Base-by-base conservation (phyloP, 106 monocot genomes). In the Gastrodia elata region DNA sequence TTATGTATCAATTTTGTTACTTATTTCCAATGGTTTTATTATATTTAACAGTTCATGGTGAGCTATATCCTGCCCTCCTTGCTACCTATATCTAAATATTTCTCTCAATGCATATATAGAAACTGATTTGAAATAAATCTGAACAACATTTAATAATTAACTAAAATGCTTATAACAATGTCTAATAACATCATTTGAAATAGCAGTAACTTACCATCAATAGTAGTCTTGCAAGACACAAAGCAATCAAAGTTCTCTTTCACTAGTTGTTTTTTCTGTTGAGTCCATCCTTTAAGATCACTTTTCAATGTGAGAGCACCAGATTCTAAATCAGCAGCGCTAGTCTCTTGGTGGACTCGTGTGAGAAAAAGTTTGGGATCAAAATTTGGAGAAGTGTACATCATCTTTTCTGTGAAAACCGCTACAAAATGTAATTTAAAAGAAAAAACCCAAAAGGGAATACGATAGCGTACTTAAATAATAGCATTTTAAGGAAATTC, bases 161-260 rank as follows among this genome's bases (percentile, higher is more conserved):
- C 34, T 20, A 67, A 38, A 7, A 37, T 37, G 36, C 20, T 20
- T 67, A 18, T 33, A 20, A 16, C 6, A 67, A 37, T 20, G 8
- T 38, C 36, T 35, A 35, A 35, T 15, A 35, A 33, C 14, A 32
- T 37, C 6, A n/a, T 48, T 59, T 11, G 13, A 73, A 65, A 8
- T 33, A 39, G 49, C 67, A 16, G 2, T 64, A 20, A 33, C 71
- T 57, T 87, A 98, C 98, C 98, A 79, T 98, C 98, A 64, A 98
- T 98, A 27, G 98, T 98, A 34, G 87, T 98, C 79, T 98, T 98
- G 88, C 98, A 98, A 34, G 98, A 98, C 3, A 98, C 91, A 75
- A 93, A 98, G 78, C 98, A 98, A 71, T 98, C 98, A 85, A 98
- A 98, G 74, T 98, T 98, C 76, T 98, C 98, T 81, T 98, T 98